These are phyloP conservation scores for Globisporangium polare DNA, from an alignment of 352 stramenopile genomes.

Conservation along the genomic window DNA sequence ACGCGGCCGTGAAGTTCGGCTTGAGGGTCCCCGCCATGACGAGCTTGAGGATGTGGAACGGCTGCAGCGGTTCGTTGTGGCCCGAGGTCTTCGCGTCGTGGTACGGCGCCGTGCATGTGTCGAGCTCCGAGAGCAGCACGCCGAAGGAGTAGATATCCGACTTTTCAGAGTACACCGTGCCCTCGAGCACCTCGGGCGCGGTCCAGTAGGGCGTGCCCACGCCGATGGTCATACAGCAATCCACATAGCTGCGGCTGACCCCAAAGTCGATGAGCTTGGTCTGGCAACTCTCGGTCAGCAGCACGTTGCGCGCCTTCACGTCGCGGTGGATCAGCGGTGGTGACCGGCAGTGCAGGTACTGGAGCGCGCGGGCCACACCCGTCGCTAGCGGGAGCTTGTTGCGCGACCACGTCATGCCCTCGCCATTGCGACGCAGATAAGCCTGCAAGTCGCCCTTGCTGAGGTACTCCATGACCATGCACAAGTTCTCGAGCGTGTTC, in stretches of 20 bases:
- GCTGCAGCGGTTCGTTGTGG: constrained; percentile 13
- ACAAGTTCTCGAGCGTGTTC: constrained; percentile 48
- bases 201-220: constrained; percentile 21
- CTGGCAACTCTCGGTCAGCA: constrained; percentile 37
- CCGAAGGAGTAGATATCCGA: constrained; percentile 31
- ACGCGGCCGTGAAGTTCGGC: constrained; percentile 12
- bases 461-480: constrained; percentile 52
- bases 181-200: constrained; percentile 22
- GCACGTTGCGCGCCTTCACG: constrained; percentile 50
- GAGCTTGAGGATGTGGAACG: constrained; percentile 16
- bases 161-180: constrained; percentile 27
- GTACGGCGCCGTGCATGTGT: constrained; percentile 38
- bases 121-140: constrained; percentile 39
- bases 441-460: constrained; percentile 37
- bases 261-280: constrained; percentile 61
- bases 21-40: constrained; percentile 14
- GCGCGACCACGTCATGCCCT: constrained; percentile 12
- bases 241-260: constrained; percentile 28
- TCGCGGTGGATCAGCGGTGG: constrained; percentile 55
- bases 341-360: constrained; percentile 39
- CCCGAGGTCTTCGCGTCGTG: constrained; percentile 19
- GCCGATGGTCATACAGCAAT: constrained; percentile 17
- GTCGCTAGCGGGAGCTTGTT: constrained; percentile 41
- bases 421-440: constrained; percentile 26
- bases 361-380: constrained; percentile 36